Evolutionary conservation across 2,329 filamentous ascomycete genomes (phyloP).

Genomic region (Alternaria tenuissima): DNA sequence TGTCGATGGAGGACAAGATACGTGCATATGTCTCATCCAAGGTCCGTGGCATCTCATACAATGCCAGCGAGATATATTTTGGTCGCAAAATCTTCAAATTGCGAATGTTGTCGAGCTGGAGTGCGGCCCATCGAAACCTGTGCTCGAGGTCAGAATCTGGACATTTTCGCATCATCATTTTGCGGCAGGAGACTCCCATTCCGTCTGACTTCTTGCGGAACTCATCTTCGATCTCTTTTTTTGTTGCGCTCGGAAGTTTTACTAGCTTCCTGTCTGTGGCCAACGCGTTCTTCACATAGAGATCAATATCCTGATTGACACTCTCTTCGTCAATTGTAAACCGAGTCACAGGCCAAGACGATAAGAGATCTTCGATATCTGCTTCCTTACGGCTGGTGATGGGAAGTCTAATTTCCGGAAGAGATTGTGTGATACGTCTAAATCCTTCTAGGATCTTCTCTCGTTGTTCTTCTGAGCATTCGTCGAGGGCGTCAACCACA

Average conservation of each 20-base stretch:
- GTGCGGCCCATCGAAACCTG: neutral
- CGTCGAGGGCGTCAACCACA: neutral
- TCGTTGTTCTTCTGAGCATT: neutral
- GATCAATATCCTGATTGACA: neutral
- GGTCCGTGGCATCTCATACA: no score
- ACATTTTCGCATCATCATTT: rapidly evolving
- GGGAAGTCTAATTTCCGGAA: neutral
- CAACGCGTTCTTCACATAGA: neutral
- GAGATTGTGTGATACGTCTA: neutral
- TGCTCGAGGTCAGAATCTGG: no score
- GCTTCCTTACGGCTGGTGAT: neutral
- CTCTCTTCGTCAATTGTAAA: neutral
- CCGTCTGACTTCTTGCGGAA: neutral
- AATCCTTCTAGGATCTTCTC: neutral
- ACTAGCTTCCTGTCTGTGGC: neutral
- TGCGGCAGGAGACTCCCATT: neutral
- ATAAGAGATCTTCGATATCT: neutral
- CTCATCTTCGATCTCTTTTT: neutral
- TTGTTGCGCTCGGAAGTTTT: neutral
- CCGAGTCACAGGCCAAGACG: neutral
- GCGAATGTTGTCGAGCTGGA: neutral
- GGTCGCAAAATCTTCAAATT: neutral
- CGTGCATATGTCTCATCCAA: neutral
- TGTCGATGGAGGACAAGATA: neutral
- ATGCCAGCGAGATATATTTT: neutral